Conservation (phyloP, 805 yeast genomes). For the Ogataea salicorniae region DNA sequence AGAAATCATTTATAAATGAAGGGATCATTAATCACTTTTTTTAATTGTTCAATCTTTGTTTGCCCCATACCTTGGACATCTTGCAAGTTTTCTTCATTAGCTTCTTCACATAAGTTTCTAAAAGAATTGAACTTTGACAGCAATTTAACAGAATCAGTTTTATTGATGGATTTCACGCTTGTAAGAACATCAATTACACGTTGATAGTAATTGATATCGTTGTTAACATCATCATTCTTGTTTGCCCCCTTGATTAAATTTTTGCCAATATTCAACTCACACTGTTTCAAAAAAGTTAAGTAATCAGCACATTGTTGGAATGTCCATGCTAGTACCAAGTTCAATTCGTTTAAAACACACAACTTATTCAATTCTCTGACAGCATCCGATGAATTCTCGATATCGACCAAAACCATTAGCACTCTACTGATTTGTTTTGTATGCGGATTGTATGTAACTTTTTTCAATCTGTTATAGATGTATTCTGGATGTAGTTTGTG, state of each 20-base stretch:
- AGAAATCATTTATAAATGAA: slow-evolving; percentile 39
- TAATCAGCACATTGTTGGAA: slow-evolving; percentile 51
- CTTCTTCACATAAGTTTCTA: slow-evolving; percentile 34
- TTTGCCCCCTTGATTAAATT: slow-evolving; percentile 36
- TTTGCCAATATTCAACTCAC: slow-evolving; percentile 28
- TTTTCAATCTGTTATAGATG: slow-evolving; percentile 50
- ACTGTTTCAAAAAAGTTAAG: slow-evolving; percentile 28
- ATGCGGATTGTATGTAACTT: slow-evolving; percentile 20
- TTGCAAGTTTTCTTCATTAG: slow-evolving; percentile 23
- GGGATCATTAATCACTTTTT: slow-evolving; percentile 41
- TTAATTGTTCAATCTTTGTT: slow-evolving; percentile 37
- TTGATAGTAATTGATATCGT: slow-evolving; percentile 37
- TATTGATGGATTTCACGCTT: slow-evolving; percentile 42
- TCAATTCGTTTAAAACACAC: slow-evolving; percentile 44
- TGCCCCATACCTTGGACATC: slow-evolving; percentile 47
- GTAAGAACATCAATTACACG: slow-evolving; percentile 42
- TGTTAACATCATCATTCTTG: slow-evolving; percentile 26
- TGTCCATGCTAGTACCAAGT: slow-evolving; percentile 49
- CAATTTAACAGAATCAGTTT: slow-evolving; percentile 48
- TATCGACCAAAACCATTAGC: slow-evolving; percentile 59
- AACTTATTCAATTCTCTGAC: slow-evolving; percentile 43
- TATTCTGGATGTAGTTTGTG: slow-evolving; percentile 77
- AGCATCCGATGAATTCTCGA: slow-evolving; percentile 49
- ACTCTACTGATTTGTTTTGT: slow-evolving; percentile 34
- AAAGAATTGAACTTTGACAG: slow-evolving; percentile 45